Evolutionary conservation across 2,329 filamentous ascomycete species (phyloP).

Genomic region (Didymella lethalis): DNA sequence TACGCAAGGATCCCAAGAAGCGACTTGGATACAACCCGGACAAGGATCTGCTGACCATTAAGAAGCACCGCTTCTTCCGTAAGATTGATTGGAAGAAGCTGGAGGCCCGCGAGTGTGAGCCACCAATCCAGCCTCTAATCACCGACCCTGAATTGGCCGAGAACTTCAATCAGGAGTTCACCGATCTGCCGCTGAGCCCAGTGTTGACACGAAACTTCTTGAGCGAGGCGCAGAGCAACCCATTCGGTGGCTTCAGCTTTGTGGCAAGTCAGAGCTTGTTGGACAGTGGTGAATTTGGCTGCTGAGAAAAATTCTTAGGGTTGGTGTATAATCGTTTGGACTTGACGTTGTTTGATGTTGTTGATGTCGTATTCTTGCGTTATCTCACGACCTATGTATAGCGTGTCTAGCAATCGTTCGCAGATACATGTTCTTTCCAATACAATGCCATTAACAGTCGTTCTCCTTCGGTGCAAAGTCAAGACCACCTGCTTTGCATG

Average conservation of each 20-base stretch:
- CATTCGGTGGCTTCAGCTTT: conserved; percentile 63
- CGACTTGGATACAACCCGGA: conserved; percentile 87
- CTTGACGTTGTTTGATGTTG: not conserved
- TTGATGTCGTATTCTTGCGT: not conserved
- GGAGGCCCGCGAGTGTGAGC: conserved; percentile 79
- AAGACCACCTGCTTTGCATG: not conserved
- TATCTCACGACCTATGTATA: not conserved
- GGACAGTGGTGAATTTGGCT: conserved; percentile 48
- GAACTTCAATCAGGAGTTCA: conserved; percentile 96
- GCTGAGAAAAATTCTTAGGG: conserved; percentile 24
- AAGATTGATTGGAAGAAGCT: conserved; percentile 95
- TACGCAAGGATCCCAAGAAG: conserved; percentile 92
- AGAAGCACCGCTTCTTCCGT: conserved; percentile 94
- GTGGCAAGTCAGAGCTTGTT: conserved; percentile 61
- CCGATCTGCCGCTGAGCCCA: conserved; percentile 81
- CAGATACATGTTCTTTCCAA: not conserved
- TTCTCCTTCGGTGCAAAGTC: not conserved
- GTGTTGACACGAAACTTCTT: conserved; percentile 53
- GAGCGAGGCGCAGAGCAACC: conserved; percentile 52
- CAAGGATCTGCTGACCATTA: conserved; percentile 84
- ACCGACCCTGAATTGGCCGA: conserved; percentile 95
- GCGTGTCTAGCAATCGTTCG: not conserved
- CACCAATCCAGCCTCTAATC: conserved; percentile 91
- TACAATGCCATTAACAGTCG: not conserved
- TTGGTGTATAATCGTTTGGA: not conserved